Percentiles rank a stretch among this genome's conserved stretches.
phyloP scores from a whole-genome alignment of 305 asterid genomes.

The Fraxinus angustifolia region DNA sequence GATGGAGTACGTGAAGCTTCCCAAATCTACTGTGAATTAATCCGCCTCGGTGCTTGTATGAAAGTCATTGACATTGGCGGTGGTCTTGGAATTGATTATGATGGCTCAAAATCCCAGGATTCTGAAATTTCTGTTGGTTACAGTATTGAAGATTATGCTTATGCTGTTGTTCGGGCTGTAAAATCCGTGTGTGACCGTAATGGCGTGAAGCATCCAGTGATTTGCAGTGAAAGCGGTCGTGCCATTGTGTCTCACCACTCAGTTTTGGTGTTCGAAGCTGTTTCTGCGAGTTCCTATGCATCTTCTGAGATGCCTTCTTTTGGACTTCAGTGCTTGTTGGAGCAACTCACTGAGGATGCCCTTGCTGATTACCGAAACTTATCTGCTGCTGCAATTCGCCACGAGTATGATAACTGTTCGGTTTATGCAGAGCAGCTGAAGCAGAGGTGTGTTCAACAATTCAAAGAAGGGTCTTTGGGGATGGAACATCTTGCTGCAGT shows the following conservation, averaged over 20 bases:
- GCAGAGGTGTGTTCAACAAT: conserved; percentile 81
- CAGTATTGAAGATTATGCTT: conserved; percentile 68
- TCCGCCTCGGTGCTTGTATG: conserved; percentile 86
- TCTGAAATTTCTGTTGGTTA: conserved; percentile 88
- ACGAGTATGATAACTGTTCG: conserved; percentile 62
- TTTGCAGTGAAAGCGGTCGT: conserved; percentile 97
- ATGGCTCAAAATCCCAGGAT: conserved; percentile 70
- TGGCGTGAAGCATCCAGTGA: conserved; percentile 67
- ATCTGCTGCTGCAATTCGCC: conserved; percentile 58
- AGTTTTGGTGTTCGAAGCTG: conserved; percentile 72
- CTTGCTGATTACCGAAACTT: conserved; percentile 54
- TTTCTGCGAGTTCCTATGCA: conserved; percentile 46
- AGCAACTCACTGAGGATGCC: conserved; percentile 54
- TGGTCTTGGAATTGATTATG: conserved; percentile 91
- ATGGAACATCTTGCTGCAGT: conserved; percentile 82
- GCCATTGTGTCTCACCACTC: conserved; percentile 98
- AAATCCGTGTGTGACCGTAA: conserved; percentile 56
- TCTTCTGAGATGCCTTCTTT: conserved; percentile 39
- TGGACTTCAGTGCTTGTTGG: conserved; percentile 50
- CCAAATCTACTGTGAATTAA: conserved; percentile 73
- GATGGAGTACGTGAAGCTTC: conserved; percentile 93
- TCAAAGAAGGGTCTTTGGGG: conserved; percentile 70
- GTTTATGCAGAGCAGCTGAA: conserved; percentile 72
- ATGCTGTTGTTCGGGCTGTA: conserved; percentile 73
- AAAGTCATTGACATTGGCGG: conserved; percentile 81